phyloP scores from a whole-genome alignment of 1,284 basidiomycete genomes.

The Fistulinella cinereoalba region DNA sequence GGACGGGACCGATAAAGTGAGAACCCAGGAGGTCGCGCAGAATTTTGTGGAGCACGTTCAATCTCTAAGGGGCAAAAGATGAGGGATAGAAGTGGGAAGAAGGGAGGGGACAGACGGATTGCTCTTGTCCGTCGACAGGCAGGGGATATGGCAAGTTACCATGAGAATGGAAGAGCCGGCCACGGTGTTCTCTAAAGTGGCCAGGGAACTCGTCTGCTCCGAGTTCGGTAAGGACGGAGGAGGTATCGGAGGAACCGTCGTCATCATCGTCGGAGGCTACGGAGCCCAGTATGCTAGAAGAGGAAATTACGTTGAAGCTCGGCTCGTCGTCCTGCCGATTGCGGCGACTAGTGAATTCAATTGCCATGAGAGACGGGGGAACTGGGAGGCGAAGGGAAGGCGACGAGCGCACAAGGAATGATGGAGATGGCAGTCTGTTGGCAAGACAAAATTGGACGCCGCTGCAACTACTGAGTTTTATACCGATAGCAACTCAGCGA shows the following conservation, averaged over 20 bases:
- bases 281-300: conserved; percentile 5
- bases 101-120: conserved; percentile 43
- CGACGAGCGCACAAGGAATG: conserved; percentile 20
- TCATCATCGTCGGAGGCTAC: conserved; percentile 22
- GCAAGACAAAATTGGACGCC: conserved; percentile 38
- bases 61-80: conserved; percentile 40
- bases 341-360: conserved; percentile 24
- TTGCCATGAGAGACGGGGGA: conserved; percentile 26
- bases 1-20: conserved; percentile 58
- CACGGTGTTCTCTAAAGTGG: conserved; percentile 55
- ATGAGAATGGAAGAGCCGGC: conserved; percentile 66
- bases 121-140: conserved; percentile 63
- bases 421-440: conserved; percentile 35
- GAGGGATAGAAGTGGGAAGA: not conserved
- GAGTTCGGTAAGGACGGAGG: conserved; percentile 42
- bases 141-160: conserved; percentile 58
- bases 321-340: conserved; percentile 25
- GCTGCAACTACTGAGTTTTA: conserved; percentile 40
- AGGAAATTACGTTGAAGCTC: conserved; percentile 10
- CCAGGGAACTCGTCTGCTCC: conserved; percentile 49
- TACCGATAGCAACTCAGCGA: conserved; percentile 40
- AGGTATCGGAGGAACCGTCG: conserved; percentile 41
- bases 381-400: conserved; percentile 7
- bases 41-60: conserved; percentile 48
- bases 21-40: conserved; percentile 46